Conservation (phyloP, 2,329 filamentous ascomycete species). For the Colletotrichum coccodes region DNA sequence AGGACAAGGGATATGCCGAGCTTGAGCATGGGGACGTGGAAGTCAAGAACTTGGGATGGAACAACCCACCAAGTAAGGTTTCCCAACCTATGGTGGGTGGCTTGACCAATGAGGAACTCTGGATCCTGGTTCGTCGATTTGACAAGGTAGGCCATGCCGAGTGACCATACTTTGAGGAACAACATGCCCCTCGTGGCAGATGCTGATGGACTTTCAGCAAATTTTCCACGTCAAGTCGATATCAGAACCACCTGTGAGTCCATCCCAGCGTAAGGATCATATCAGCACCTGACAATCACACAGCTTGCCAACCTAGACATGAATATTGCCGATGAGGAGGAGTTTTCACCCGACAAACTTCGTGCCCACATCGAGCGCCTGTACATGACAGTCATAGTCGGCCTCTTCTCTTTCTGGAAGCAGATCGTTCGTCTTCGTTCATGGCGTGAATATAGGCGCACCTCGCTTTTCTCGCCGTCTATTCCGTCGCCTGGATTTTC, state of each 20-base stretch:
- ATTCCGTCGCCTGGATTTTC: slow-evolving; percentile 74
- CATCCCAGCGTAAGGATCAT: slow-evolving; percentile 52
- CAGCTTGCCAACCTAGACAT: slow-evolving; percentile 77
- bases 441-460: slow-evolving; percentile 79
- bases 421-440: slow-evolving; percentile 81
- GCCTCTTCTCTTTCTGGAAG: slow-evolving; percentile 73
- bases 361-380: slow-evolving; percentile 81
- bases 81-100: slow-evolving; percentile 72
- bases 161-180: slow-evolving; percentile 25
- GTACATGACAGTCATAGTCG: slow-evolving; percentile 82
- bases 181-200: not conserved
- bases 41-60: slow-evolving; percentile 77
- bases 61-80: slow-evolving; percentile 66
- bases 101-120: slow-evolving; percentile 77
- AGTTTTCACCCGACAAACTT: slow-evolving; percentile 87
- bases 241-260: slow-evolving; percentile 40
- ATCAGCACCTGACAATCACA: not conserved
- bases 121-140: slow-evolving; percentile 77
- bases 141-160: slow-evolving; percentile 60
- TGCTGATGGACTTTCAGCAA: slow-evolving; percentile 53
- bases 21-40: slow-evolving; percentile 60
- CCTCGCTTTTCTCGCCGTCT: slow-evolving; percentile 68
- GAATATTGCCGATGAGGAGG: slow-evolving; percentile 83
- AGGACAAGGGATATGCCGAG: slow-evolving; percentile 58
- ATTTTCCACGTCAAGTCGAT: slow-evolving; percentile 76